Percentiles rank a stretch among this genome's conserved stretches.
Conservation (phyloP, 129 eudicot genomes). For the Lonicera japonica region DNA sequence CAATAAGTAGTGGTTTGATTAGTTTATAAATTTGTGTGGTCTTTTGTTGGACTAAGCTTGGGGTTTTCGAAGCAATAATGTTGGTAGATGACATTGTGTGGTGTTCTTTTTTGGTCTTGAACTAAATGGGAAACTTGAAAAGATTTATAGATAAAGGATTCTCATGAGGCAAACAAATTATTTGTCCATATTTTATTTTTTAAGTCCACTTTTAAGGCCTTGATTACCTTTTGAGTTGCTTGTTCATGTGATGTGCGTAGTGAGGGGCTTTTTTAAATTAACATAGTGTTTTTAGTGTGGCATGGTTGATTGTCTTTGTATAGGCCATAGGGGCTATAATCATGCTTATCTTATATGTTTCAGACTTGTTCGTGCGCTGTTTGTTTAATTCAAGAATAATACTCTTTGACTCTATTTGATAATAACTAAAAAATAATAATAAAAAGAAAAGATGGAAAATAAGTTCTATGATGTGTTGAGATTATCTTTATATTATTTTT, state of each 20-base stretch:
- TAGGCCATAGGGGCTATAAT: no score
- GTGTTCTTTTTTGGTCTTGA: background rate
- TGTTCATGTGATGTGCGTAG: slow-evolving; percentile 8
- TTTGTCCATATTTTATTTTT: background rate
- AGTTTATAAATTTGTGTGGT: background rate
- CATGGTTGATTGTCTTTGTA: no score
- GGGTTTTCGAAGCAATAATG: background rate
- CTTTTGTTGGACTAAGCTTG: slow-evolving; percentile 1
- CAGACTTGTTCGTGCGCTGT: no score
- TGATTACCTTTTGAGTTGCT: slow-evolving; percentile 7
- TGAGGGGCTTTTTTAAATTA: no score
- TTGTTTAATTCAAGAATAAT: no score
- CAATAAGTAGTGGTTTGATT: slow-evolving; percentile 24
- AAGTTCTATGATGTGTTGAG: no score
- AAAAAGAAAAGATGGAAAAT: no score
- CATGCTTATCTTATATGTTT: no score
- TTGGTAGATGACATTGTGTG: slow-evolving; percentile 10
- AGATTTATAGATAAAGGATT: slow-evolving; percentile 9
- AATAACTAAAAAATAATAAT: no score
- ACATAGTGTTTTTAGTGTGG: no score
- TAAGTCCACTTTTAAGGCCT: background rate
- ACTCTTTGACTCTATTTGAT: no score
- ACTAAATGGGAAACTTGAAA: slow-evolving; percentile 1
- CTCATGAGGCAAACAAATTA: background rate
- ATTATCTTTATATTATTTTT: no score